Base-by-base conservation (phyloP, 1,284 basidiomycete species). In the Irpex lacteus region DNA sequence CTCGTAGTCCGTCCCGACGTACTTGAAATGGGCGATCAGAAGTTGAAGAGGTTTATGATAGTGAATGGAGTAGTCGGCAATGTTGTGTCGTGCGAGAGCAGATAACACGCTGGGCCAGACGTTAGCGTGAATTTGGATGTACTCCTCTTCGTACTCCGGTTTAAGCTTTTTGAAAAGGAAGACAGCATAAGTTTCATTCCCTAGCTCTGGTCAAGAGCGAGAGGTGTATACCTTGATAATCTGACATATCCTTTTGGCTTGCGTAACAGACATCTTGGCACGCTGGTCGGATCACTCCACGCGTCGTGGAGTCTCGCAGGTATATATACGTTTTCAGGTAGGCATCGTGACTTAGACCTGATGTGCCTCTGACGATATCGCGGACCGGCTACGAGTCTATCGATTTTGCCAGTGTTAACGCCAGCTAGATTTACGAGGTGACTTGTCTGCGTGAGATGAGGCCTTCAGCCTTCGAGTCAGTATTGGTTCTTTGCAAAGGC, bases 41-140 rank as follows among this genome's bases (percentile, higher is more conserved):
- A 94, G 82, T 32, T 83, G 76, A 62, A 90, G 75, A 15, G 85
- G 81, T 59, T 85, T 79, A 75, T 86, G 83, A 70, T 90, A 83
- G 70, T 91, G 80, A 70, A 94, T 94, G 37, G 89, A 90, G 73
- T 93, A 94, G 75, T 94, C 91, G 50, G 80, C 79, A 63, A 93
- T 84, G 72, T 92, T 84, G 58, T 89, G 83, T n/a, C 82, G 80
- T 63, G 83, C 80, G 32, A 93, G 80, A 4, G 90, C 83, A 11
- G 81, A 85, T 37, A 92, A 84, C 4, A 93, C 90, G 26, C 83
- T 79, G 1, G 89, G 89, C 89, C 91, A 93, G 38, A 89, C 87
- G 4, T 78, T 78, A 0, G 82, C 81, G 68, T 94, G 91, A 9
- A 90, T 77, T 62, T 79, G 75, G 69, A 85, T 89, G 79, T 94